phyloP scores from a whole-genome alignment of 192 early-diverging fungal genomes.

The Coemansia sp. region DNA sequence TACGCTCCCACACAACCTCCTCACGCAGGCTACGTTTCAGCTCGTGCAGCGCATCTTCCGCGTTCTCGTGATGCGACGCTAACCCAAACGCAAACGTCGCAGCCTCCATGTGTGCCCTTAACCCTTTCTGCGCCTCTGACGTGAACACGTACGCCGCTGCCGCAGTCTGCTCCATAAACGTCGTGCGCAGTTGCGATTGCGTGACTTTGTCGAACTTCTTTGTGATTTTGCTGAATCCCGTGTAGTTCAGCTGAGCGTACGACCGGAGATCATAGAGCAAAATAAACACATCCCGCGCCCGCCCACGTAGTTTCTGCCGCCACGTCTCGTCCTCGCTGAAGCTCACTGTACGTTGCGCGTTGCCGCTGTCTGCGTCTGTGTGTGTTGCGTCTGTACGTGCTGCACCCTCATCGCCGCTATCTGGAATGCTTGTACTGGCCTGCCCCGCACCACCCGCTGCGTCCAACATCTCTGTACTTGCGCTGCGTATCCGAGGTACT shows the following conservation, averaged over 20 bases:
- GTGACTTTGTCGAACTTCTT: slow-evolving; percentile 99
- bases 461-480: slow-evolving; percentile 13
- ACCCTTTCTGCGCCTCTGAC: slow-evolving; percentile 56
- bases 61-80: slow-evolving; percentile 36
- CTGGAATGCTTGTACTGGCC: background rate
- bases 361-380: slow-evolving; percentile 2
- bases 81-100: slow-evolving; percentile 30
- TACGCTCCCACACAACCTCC: slow-evolving; percentile 93
- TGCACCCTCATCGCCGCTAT: background rate
- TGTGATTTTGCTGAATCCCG: slow-evolving; percentile 90
- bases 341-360: slow-evolving; percentile 35
- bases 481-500: slow-evolving; percentile 14
- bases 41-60: slow-evolving; percentile 67
- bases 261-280: slow-evolving; percentile 81
- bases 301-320: slow-evolving; percentile 47
- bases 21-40: slow-evolving; percentile 82
- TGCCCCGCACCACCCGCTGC: background rate
- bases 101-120: slow-evolving; percentile 64
- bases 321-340: slow-evolving; percentile 14
- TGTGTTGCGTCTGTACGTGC: background rate
- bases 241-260: slow-evolving; percentile 85
- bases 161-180: slow-evolving; percentile 69
- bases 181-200: slow-evolving; percentile 64
- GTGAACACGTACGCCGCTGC: slow-evolving; percentile 70
- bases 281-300: slow-evolving; percentile 76